Conservation (phyloP, 768 basidiomycete genomes). For the Lentinula aciculospora region DNA sequence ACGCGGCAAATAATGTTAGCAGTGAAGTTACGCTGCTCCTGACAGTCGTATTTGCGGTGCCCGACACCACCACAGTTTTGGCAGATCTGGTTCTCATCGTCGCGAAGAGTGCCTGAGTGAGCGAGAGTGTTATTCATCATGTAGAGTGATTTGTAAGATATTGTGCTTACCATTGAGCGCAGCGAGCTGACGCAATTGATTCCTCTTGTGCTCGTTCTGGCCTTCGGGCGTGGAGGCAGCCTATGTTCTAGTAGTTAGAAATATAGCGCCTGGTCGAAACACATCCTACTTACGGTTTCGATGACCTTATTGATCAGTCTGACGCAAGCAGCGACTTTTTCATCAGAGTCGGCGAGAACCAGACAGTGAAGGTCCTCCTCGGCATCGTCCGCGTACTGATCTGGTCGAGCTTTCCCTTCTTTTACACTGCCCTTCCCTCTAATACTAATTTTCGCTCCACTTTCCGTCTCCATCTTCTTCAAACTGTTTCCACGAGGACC, state of each 20-base stretch:
- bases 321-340: slow-evolving; percentile 88
- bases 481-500: slow-evolving; percentile 98
- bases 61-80: slow-evolving; percentile 94
- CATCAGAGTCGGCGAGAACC: slow-evolving; percentile 87
- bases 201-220: slow-evolving; percentile 99
- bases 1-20: slow-evolving; percentile 99
- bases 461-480: slow-evolving; percentile 99
- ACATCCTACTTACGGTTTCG: slow-evolving; percentile 72
- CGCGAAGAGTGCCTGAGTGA: slow-evolving; percentile 67
- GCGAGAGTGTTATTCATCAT: background rate
- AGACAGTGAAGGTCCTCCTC: slow-evolving; percentile 99
- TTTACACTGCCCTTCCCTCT: slow-evolving; percentile 98
- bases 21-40: slow-evolving; percentile 96
- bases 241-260: slow-evolving; percentile 33
- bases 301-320: slow-evolving; percentile 97
- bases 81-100: slow-evolving; percentile 99
- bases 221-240: slow-evolving; percentile 99
- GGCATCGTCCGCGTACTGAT: slow-evolving; percentile 92
- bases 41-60: slow-evolving; percentile 98
- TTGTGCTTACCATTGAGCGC: slow-evolving; percentile 70
- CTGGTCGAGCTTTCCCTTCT: slow-evolving; percentile 95
- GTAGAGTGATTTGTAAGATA: background rate
- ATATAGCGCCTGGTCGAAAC: background rate
- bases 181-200: slow-evolving; percentile 95
- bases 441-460: slow-evolving; percentile 97